phyloP scores from a whole-genome alignment of 2,329 filamentous ascomycete species.

The Penicillium paneum region DNA sequence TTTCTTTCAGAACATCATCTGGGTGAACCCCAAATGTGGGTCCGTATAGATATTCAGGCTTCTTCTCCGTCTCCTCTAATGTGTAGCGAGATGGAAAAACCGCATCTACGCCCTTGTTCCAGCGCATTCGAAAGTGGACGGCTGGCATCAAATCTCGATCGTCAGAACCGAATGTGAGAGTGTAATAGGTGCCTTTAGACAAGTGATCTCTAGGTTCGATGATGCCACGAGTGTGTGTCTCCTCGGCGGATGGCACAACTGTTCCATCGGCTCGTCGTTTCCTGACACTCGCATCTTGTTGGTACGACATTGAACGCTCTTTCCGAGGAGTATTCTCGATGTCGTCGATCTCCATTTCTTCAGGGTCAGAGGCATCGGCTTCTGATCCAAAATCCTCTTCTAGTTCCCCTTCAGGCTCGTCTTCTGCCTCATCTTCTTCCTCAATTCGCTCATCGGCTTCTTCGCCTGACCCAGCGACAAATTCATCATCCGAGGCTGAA shows the following conservation, averaged over 20 bases:
- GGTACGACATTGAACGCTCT: not conserved
- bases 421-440: conserved; percentile 18
- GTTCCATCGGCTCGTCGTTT: conserved; percentile 21
- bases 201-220: conserved; percentile 35
- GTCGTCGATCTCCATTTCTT: conserved; percentile 16
- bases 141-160: conserved; percentile 50
- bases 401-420: conserved; percentile 20
- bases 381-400: conserved; percentile 21
- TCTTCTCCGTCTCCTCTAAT: conserved; percentile 28
- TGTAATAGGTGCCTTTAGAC: conserved; percentile 46
- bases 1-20: conserved; percentile 44
- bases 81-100: conserved; percentile 50
- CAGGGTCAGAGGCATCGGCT: conserved; percentile 18
- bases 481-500: conserved; percentile 37
- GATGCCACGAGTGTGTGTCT: conserved; percentile 39
- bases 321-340: conserved; percentile 7
- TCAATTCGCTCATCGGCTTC: conserved; percentile 18
- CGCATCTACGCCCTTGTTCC: conserved; percentile 46
- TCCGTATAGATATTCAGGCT: conserved; percentile 39
- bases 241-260: conserved; percentile 17
- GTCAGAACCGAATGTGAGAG: conserved; percentile 51
- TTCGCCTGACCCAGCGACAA: conserved; percentile 23
- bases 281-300: conserved; percentile 5
- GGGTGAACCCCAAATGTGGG: conserved; percentile 45
- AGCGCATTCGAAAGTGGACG: conserved; percentile 50